Base-by-base conservation (phyloP, 495 filamentous ascomycete species). In the Penicillium verhagenii region DNA sequence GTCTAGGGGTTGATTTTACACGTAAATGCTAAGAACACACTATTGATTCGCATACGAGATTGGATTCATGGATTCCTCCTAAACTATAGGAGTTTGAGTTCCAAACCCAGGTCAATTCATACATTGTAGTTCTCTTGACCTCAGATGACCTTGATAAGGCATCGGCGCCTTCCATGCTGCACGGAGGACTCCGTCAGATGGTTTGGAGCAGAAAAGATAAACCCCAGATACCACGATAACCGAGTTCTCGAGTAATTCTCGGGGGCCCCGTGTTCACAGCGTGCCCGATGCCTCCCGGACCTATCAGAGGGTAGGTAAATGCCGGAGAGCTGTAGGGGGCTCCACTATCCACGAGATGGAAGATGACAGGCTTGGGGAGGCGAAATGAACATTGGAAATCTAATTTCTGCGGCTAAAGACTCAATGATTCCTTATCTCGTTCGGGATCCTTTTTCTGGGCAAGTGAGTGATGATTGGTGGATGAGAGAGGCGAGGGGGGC, bases 91-190 rank as follows among this genome's bases (percentile, higher is more conserved):
- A 2, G 2, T 31, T 35, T 35, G 33, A 35, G 1, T 35, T 35
- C 33, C 6, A n/a, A n/a, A 0, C 0, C 18, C 10, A 20, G 18
- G 10, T 42, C 38, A 20, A 21, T 6, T 25, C 23, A 45, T 45
- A 45, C 26, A 45, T 23, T 14, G 2, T 16, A 43, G 6, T n/a
- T 19, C 8, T 39, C 0, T 2, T 18, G n/a, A 42, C 6, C n/a
- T 23, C 4, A 13, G 7, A 25, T 26, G 11, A 21, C 11, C 6
- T 6, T 25, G 47, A 50, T 50, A 59, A 50, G 53, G 24, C 58
- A 23, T 56, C 60, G 60, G 60, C 56, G 56, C 52, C 56, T 51
- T 63, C 60, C 60, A 63, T 52, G 37, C 1, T n/a, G 8, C 9
- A 47, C 60, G 60, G 60, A 40, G 21, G 18, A 3, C 60, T 63